A percentile compares a stretch with the other conserved stretches of the same genome.
These are phyloP conservation scores for Harringtonia lauricola DNA, from an alignment of 2,329 filamentous ascomycete genomes.

Conservation along the genomic window DNA sequence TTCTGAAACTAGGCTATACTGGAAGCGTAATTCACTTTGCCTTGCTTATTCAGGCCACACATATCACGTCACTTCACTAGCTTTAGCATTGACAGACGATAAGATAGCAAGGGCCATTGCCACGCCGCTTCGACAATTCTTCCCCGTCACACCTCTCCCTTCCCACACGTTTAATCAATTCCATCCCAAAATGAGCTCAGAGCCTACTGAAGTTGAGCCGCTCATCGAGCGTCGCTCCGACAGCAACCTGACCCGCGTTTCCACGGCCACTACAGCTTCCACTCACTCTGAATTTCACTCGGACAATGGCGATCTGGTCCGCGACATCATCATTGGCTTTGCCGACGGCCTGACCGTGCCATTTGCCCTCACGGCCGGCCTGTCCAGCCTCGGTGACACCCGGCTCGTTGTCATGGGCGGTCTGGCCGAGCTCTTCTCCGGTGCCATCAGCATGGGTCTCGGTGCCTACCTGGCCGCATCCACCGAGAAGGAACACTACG, in stretches of 20 bases:
- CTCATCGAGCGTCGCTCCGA: constrained; percentile 12
- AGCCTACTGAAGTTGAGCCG: constrained; percentile 9
- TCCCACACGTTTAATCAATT: neutral
- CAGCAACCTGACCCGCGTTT: constrained; percentile 10
- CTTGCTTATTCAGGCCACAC: too few relatives aligned
- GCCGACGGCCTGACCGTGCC: constrained; percentile 72
- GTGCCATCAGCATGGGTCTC: constrained; percentile 68
- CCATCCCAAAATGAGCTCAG: neutral
- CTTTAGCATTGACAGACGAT: too few relatives aligned
- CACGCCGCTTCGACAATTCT: neutral
- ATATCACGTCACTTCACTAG: too few relatives aligned
- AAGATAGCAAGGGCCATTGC: neutral
- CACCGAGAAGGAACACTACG: constrained; percentile 41
- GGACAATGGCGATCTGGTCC: constrained; percentile 34
- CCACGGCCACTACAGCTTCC: constrained; percentile 6
- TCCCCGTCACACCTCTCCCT: neutral
- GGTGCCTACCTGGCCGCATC: constrained; percentile 60
- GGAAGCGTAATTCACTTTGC: too few relatives aligned
- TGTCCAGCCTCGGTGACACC: constrained; percentile 54
- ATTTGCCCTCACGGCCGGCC: constrained; percentile 66
- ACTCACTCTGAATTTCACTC: constrained; percentile 14
- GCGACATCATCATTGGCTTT: constrained; percentile 64
- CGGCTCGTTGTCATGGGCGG: constrained; percentile 61
- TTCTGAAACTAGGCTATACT: too few relatives aligned
- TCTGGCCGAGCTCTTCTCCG: constrained; percentile 63